Evolutionary conservation across 768 basidiomycete genomes (phyloP), one percentile per base, ranked within the genome.

Genomic region (Leccinum longicurvipes): DNA sequence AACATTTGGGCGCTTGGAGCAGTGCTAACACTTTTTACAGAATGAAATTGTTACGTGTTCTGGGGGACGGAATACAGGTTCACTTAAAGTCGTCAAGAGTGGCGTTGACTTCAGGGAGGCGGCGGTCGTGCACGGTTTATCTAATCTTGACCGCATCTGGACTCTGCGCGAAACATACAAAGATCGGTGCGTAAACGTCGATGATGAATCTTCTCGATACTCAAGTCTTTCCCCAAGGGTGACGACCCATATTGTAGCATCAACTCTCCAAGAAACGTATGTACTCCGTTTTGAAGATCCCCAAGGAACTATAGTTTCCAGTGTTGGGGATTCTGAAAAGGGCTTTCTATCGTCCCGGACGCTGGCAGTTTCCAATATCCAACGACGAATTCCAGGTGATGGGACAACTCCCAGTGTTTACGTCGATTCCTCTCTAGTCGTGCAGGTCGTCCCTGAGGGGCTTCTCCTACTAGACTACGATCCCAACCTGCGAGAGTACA

Each of bases 31-130:
- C 39, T 14, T 46, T 28, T 49, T 3, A 23, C 59, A 93, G 89
- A 77, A 76, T n/a, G 86, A 89, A 68, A 81, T 95, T 41, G 83
- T 96, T 4, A 91, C 92, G 1, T 91, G 90, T 63, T 94, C 91
- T 4, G 94, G 94, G 6, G 88, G 83, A 2, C 79, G 78, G 48
- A 91, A 83, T 58, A 82, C 84, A 3, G 93, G 94, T 2, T 84
- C 86, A 10, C 63, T 97, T 15, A 86, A 87, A 47, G 71, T 93
- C 28, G 79, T 97, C 19, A 78, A 90, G 57, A 90, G 84, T 54
- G 93, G 93, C 2, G 90, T 91, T 6, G 87, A 91, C 61, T 86
- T 93, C 66, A 76, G 82, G 53, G 86, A 87, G 62, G 63, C 81
- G 11, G 87, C 85, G 0, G 69, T 72, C 27, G 64, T 91, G 6